phyloP scores from a whole-genome alignment of 2,329 filamentous ascomycete species.

The Fusarium longipes region DNA sequence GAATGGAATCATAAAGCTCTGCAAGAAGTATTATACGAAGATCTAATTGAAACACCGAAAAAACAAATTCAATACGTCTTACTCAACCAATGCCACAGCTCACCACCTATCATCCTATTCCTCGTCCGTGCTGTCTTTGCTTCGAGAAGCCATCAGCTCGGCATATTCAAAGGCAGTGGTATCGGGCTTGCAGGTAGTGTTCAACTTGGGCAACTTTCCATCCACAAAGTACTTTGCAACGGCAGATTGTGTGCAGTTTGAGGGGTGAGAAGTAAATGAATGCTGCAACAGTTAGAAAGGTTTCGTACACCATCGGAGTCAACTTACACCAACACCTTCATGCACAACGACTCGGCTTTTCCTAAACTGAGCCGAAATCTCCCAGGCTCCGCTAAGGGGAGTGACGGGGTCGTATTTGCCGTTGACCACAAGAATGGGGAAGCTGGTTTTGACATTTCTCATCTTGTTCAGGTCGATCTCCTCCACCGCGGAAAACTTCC shows the following conservation, averaged over 20 bases:
- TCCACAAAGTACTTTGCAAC: not conserved
- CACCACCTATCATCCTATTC: no score
- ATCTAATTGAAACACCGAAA: no score
- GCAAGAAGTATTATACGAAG: no score
- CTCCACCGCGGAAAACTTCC: slow-evolving; percentile 2
- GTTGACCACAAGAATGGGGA: not conserved
- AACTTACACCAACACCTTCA: slow-evolving; percentile 13
- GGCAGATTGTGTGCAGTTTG: not conserved
- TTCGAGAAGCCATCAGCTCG: no score
- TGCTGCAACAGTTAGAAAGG: no score
- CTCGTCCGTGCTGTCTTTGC: no score
- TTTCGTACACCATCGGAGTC: no score
- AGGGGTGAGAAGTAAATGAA: not conserved
- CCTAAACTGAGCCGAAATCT: not conserved
- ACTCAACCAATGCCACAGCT: no score
- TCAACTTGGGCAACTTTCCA: not conserved
- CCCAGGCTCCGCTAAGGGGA: not conserved
- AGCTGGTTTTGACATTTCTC: not conserved
- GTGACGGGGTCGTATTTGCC: slow-evolving; percentile 2
- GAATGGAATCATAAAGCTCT: no score
- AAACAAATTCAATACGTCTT: no score
- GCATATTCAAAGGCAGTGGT: not conserved
- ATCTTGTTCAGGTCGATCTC: not conserved
- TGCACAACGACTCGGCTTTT: slow-evolving; percentile 14
- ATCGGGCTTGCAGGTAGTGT: not conserved